Base-by-base conservation (phyloP, 2,329 filamentous ascomycete species). In the Cladophialophora carrionii region DNA sequence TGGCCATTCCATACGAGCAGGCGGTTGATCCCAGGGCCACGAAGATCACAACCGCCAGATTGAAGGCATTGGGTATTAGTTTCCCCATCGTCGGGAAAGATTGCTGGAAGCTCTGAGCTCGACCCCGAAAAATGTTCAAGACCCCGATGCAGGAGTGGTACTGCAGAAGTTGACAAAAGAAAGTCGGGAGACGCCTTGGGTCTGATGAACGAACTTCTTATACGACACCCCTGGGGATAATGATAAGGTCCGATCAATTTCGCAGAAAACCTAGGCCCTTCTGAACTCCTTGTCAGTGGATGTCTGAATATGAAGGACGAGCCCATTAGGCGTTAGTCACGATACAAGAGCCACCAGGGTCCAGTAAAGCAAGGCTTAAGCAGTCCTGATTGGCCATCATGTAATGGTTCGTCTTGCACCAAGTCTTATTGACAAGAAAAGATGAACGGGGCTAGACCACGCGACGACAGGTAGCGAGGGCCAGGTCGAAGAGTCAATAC, bases 1-100 rank as follows among this genome's bases (percentile, higher is more conserved):
- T 73, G 29, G 75, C 73, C 63, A 75, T 71, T 24, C 73, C 71
- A 70, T 76, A 77, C 31, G 73, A 73, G 67, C 72, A 75, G 29
- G 75, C 71, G 24, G 74, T 76, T 14, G 74, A 74, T 29, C 76
- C 75, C 12, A 76, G 65, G 12, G 75, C 74, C 5, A 77, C 75
- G 54, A 74, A 76, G 29, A 73, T 64, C 10, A 76, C 74, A 54
- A 77, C 70, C 49, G 69, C 69, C 34, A 76, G 70, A 64, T 76
- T 76, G 72, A 75, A 76, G 10, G 71, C 64, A 62, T 76, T 76
- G 52, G 70, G 68, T 20, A 71, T 71, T 12, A 68, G 62, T 54
- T 67, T 68, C 43, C 68, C 68, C 68, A 71, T 68, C n/a, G 53
- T 65, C 41, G 53, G 26, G 10, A 29, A 51, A 26, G 17, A n/a